A percentile compares a stretch with the other conserved stretches of the same genome.
Evolutionary conservation across 257 asterid genomes (phyloP).

Genomic region (Echites panduratus): DNA sequence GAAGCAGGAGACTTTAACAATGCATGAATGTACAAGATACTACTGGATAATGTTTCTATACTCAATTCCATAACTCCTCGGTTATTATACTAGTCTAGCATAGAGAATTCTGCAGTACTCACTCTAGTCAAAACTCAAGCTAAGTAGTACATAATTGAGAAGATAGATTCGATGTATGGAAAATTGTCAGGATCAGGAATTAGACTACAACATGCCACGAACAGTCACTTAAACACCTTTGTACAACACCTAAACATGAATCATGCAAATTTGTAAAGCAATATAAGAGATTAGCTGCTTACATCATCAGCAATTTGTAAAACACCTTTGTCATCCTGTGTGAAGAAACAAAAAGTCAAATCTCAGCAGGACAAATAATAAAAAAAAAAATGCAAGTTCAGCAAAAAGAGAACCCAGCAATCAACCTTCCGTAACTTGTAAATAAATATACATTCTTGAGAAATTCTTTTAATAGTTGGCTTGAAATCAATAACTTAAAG

Average conservation of each 20-base stretch:
- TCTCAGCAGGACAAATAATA: neutral
- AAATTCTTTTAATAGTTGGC: neutral
- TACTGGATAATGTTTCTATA: neutral
- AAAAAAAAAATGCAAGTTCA: neutral
- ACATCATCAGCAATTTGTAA: conserved; percentile 91
- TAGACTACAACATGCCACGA: neutral
- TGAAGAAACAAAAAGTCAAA: conserved; percentile 7
- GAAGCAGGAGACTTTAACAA: neutral
- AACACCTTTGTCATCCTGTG: conserved; percentile 72
- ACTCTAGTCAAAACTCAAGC: neutral
- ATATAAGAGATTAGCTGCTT: conserved; percentile 30
- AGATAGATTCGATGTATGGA: neutral
- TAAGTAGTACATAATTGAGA: neutral
- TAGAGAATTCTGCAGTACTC: neutral
- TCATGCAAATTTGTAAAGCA: too few relatives aligned
- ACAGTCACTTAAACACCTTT: neutral
- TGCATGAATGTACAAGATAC: neutral
- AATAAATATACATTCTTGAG: neutral
- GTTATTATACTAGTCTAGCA: neutral
- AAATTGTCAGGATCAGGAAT: neutral
- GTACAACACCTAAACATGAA: too few relatives aligned
- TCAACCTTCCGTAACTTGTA: neutral
- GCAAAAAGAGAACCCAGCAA: neutral
- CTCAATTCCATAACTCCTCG: neutral
- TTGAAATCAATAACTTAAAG: neutral